Evolutionary conservation across 1,284 basidiomycete genomes (phyloP), one percentile per base, ranked within the genome.

Genomic region (Pyrrhoderma noxium): DNA sequence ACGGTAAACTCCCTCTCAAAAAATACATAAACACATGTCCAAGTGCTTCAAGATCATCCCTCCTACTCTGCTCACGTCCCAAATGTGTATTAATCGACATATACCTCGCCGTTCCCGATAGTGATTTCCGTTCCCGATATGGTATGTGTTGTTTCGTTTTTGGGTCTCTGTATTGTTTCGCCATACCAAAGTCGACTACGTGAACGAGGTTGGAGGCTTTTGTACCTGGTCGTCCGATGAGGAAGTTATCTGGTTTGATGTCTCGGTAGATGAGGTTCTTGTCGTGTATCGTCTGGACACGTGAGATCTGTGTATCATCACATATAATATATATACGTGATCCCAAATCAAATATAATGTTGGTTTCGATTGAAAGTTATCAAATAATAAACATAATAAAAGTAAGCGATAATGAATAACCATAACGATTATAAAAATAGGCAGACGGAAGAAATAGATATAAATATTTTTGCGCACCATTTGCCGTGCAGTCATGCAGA

Each of bases 21-120:
- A 97, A 96, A 74, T 97, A 97, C 87, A 97, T 93, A 72, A 97
- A 96, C 58, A 97, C 93, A 70, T 97, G 93, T 3, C 93, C 93
- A 4, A 97, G 77, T 2, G 93, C 88, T 71, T 97, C 93, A 46
- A 97, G 75, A 68, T 97, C 93, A 67, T 97, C 93, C 64, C 93
- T 76, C 53, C 93, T 80, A 31, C 92, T 94, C 77, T 97, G 93
- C 70, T 97, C 93, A 70, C 92, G 76, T 53, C 93, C 93, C 53
- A 97, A 67, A 74, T 97, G 93, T 45, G 93, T 96, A 69, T 97
- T 97, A 70, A 97, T 96, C 64, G 85, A 89, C 92, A 96, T 96
- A 75, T 97, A 97, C 43, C 93, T 82, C 34, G 93, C 93, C 2
- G 93, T 97, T 27, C 85, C 83, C 58, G 85, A 89, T 58, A 97